Percentiles rank a stretch among this genome's conserved stretches.
phyloP scores from a whole-genome alignment of 441 rosid genomes.

The Adansonia madagascariensis region DNA sequence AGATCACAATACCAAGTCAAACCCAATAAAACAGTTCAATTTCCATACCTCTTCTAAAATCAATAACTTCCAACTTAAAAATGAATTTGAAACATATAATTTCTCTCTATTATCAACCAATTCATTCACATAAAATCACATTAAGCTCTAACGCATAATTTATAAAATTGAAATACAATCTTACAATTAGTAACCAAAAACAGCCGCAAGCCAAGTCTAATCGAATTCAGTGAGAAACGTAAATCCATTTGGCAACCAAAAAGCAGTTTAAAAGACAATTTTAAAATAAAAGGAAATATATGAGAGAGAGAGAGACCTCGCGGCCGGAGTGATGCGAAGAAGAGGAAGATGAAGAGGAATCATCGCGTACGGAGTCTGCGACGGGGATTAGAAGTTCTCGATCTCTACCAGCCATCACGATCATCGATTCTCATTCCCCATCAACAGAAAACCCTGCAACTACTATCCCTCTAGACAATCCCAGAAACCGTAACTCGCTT shows the following conservation, averaged over 20 bases:
- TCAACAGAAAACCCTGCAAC: conserved; percentile 30
- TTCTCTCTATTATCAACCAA: not conserved
- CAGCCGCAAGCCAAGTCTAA: conserved; percentile 8
- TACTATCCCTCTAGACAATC: not conserved
- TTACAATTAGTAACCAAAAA: conserved; percentile 21
- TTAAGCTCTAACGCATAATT: not conserved
- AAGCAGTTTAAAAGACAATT: conserved; percentile 14
- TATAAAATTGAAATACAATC: not conserved
- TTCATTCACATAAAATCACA: not conserved
- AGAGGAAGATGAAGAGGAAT: conserved; percentile 63
- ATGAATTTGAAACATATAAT: not conserved
- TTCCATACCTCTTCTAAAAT: not conserved
- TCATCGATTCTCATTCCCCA: conserved; percentile 83
- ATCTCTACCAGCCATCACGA: conserved; percentile 66
- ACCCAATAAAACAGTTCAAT: conserved; percentile 14
- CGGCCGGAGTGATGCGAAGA: conserved; percentile 78
- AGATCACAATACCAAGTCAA: not conserved
- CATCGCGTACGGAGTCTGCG: conserved; percentile 52
- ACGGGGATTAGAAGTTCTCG: conserved; percentile 94
- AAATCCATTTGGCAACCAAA: conserved; percentile 15
- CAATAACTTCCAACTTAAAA: not conserved
- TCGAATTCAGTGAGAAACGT: not conserved
- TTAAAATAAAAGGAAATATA: not conserved
- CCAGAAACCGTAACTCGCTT: conserved; percentile 26
- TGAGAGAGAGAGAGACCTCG: conserved; percentile 51